A percentile compares a stretch with the other conserved stretches of the same genome.
Conservation (phyloP, 1,139 yeast species). For the Taphrina wiesneri region DNA sequence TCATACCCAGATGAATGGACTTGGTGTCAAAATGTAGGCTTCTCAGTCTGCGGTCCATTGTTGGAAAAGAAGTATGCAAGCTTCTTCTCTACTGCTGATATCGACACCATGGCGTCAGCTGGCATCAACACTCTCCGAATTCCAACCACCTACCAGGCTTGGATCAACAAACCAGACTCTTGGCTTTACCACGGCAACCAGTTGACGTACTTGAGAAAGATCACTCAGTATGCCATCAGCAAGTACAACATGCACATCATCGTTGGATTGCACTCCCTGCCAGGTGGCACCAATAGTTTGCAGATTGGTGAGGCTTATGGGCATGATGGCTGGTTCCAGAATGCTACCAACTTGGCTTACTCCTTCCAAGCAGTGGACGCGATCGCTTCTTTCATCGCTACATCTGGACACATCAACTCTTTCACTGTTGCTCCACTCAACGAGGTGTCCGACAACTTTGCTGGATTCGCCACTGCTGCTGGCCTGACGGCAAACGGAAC, state of each 20-base stretch:
- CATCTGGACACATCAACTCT: background rate
- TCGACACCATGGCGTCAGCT: constrained; percentile 59
- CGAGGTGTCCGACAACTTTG: background rate
- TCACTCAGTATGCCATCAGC: background rate
- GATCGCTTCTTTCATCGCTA: background rate
- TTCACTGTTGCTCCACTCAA: constrained; percentile 3
- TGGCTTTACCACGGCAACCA: constrained; percentile 8
- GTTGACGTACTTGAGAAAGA: background rate
- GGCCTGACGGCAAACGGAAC: background rate
- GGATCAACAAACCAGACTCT: constrained; percentile 43
- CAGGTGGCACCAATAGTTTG: background rate
- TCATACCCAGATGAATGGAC: constrained; percentile 46
- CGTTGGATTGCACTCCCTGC: background rate
- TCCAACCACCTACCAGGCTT: constrained; percentile 94
- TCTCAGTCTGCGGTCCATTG: constrained; percentile 46
- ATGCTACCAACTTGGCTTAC: background rate
- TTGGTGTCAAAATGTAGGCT: constrained; percentile 57
- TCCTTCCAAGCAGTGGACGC: background rate
- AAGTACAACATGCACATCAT: constrained; percentile 9
- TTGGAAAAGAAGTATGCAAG: constrained; percentile 69
- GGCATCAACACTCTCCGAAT: constrained; percentile 84
- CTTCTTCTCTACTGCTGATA: constrained; percentile 73
- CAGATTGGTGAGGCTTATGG: constrained; percentile 2
- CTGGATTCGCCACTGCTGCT: constrained; percentile 10
- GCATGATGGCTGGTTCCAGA: constrained; percentile 4